phyloP scores from a whole-genome alignment of 2,329 filamentous ascomycete species.

The Fusarium acutatum region DNA sequence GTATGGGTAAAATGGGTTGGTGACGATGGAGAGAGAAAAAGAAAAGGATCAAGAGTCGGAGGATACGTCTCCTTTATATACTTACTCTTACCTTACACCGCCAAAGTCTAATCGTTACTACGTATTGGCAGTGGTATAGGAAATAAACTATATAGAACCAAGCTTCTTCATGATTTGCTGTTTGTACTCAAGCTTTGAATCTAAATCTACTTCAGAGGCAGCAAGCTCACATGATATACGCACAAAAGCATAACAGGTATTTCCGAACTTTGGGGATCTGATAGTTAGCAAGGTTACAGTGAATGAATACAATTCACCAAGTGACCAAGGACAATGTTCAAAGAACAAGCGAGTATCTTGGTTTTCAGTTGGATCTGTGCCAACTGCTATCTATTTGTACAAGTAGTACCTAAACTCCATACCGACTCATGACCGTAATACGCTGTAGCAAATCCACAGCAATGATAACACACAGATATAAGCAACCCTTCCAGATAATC shows the following conservation, averaged over 20 bases:
- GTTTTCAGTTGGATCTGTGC: not conserved
- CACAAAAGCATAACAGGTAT: not conserved
- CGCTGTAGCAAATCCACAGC: slow-evolving; percentile 1
- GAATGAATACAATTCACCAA: too few species aligned
- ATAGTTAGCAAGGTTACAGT: not conserved
- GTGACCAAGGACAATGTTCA: fast-evolving
- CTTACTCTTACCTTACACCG: not conserved
- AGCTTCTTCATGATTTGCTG: not conserved
- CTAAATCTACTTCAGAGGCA: not conserved
- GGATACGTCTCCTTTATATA: not conserved
- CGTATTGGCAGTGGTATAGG: fast-evolving
- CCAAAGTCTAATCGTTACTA: not conserved
- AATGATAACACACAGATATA: not conserved
- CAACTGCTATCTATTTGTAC: not conserved
- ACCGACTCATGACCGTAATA: not conserved
- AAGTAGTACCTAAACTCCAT: not conserved
- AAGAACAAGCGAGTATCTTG: not conserved
- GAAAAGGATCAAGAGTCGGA: not conserved
- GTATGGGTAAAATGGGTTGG: not conserved
- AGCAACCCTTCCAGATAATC: not conserved
- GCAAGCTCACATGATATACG: fast-evolving
- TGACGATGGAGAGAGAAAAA: not conserved
- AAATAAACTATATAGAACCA: not conserved
- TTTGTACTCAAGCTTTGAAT: not conserved
- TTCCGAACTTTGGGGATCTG: not conserved